Evolutionary conservation across 1,284 basidiomycete species (phyloP).

Genomic region (Melampsora americana): DNA sequence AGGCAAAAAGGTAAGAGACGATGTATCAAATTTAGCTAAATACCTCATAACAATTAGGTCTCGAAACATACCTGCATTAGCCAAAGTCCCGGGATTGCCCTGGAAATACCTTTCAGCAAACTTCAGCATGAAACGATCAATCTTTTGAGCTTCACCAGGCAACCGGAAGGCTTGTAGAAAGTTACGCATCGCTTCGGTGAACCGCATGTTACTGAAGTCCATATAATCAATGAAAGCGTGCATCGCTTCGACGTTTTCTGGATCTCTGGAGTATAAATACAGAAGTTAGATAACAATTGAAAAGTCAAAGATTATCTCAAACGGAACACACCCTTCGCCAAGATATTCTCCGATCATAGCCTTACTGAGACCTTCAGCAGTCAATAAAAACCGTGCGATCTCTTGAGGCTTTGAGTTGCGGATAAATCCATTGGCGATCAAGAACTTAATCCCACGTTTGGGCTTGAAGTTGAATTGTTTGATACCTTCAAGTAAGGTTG

Average conservation of each 20-base stretch:
- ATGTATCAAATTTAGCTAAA: too few relatives aligned
- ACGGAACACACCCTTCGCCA: slow-evolving; percentile 75
- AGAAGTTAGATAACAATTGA: not conserved
- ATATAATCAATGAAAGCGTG: slow-evolving; percentile 90
- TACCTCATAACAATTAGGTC: not conserved
- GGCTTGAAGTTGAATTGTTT: slow-evolving; percentile 99
- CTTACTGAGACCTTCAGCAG: slow-evolving; percentile 91
- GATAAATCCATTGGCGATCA: slow-evolving; percentile 87
- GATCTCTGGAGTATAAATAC: slow-evolving; percentile 62
- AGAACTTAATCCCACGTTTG: slow-evolving; percentile 84
- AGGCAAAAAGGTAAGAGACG: not conserved
- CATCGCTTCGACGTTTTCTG: slow-evolving; percentile 83
- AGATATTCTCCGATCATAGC: slow-evolving; percentile 96
- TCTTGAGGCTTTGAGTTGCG: slow-evolving; percentile 69
- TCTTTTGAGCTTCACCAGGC: slow-evolving; percentile 93
- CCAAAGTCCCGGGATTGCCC: slow-evolving; percentile 77
- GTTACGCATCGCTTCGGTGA: slow-evolving; percentile 79
- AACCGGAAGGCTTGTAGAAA: slow-evolving; percentile 92
- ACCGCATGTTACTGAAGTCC: slow-evolving; percentile 74
- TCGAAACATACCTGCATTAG: slow-evolving; percentile 58
- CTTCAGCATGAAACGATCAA: slow-evolving; percentile 97
- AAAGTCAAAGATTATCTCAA: not conserved
- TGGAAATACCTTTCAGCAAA: slow-evolving; percentile 92
- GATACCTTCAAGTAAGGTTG: slow-evolving; percentile 87
- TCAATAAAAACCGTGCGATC: slow-evolving; percentile 80